Evolutionary conservation across 331 rosid species (phyloP).

Genomic region (Malus hybrid): DNA sequence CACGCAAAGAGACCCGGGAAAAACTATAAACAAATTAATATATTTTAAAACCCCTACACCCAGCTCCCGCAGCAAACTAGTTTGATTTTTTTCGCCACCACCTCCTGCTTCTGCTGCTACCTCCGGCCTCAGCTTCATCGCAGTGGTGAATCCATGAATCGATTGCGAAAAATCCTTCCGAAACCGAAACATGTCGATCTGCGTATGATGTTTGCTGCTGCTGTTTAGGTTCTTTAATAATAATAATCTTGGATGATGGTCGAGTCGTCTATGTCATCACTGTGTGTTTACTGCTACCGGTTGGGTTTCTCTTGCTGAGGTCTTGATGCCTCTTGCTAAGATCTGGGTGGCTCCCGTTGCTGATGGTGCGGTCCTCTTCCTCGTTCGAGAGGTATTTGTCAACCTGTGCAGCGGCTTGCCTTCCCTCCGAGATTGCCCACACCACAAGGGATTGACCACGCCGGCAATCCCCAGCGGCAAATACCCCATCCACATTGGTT

Average conservation of each 20-base stretch:
- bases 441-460: constrained; percentile 93
- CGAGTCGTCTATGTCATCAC: constrained; percentile 44
- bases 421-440: constrained; percentile 93
- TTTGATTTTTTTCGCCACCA: background rate
- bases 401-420: constrained; percentile 79
- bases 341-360: constrained; percentile 27
- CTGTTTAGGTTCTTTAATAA: background rate
- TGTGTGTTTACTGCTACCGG: constrained; percentile 46
- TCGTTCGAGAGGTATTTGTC: constrained; percentile 53
- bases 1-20: background rate
- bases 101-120: background rate
- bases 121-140: background rate
- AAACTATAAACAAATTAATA: constrained; percentile 13
- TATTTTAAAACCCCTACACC: background rate
- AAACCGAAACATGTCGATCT: background rate
- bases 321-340: constrained; percentile 34
- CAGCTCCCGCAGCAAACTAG: constrained; percentile 5
- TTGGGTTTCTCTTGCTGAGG: constrained; percentile 30
- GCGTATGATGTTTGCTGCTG: background rate
- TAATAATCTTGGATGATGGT: background rate
- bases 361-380: constrained; percentile 15
- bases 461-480: constrained; percentile 96
- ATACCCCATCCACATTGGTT: constrained; percentile 63
- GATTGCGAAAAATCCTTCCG: background rate
- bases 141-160: background rate